phyloP scores from a whole-genome alignment of 345 rosid species.

The Sapria himalayana region DNA sequence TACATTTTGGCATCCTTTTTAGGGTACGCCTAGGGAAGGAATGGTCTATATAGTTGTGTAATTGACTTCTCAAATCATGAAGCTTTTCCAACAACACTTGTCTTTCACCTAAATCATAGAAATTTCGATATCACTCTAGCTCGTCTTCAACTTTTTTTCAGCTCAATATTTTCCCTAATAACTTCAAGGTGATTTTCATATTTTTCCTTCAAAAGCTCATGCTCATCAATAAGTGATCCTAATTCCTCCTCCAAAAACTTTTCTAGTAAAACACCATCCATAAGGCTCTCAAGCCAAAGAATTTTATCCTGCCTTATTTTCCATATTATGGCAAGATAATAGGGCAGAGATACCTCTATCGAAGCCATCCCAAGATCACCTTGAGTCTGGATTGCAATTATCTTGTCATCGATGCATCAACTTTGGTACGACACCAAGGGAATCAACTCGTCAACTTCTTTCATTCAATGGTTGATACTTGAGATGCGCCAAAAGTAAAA shows the following conservation, averaged over 20 bases:
- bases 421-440: no score
- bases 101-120: conserved; percentile 69
- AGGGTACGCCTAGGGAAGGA: conserved; percentile 33
- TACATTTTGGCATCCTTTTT: conserved; percentile 24
- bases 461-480: no score
- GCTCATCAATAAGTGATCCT: conserved; percentile 55
- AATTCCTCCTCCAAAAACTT: conserved; percentile 80
- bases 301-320: conserved; percentile 88
- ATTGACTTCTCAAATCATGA: conserved; percentile 70
- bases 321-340: conserved; percentile 62
- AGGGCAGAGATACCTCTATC: no score
- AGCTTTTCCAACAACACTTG: conserved; percentile 84
- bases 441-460: no score
- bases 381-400: no score
- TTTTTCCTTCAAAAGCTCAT: conserved; percentile 79
- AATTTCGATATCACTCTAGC: conserved; percentile 56
- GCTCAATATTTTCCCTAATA: conserved; percentile 44
- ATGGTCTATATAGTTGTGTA: conserved; percentile 55
- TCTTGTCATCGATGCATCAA: no score
- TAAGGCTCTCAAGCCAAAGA: conserved; percentile 76
- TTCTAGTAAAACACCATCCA: conserved; percentile 89
- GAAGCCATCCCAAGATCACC: no score
- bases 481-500: no score
- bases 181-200: conserved; percentile 86
- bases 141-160: conserved; percentile 65